Conservation (phyloP, 2,329 filamentous ascomycete genomes). For the Fusarium sp. region DNA sequence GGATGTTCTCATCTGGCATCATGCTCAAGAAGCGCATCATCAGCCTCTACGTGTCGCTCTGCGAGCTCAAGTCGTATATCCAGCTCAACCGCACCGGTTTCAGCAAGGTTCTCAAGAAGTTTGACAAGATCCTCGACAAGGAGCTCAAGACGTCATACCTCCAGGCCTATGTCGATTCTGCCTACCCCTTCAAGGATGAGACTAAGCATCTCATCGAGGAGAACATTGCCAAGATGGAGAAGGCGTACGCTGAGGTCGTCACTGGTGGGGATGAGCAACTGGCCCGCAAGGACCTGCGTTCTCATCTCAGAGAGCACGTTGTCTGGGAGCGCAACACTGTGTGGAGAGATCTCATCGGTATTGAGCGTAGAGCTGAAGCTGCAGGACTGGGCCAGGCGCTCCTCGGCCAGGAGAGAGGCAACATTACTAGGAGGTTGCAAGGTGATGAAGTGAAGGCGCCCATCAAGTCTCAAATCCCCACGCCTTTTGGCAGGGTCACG, state of each 20-base stretch:
- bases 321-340: slow-evolving; percentile 99
- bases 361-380: slow-evolving; percentile 94
- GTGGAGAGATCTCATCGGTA: slow-evolving; percentile 98
- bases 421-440: slow-evolving; percentile 78
- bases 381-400: slow-evolving; percentile 90
- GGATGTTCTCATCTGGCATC: slow-evolving; percentile 75
- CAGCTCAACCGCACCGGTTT: slow-evolving; percentile 98
- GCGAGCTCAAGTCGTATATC: slow-evolving; percentile 94
- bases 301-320: slow-evolving; percentile 94
- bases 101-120: slow-evolving; percentile 96
- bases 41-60: slow-evolving; percentile 89
- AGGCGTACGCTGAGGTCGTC: slow-evolving; percentile 83
- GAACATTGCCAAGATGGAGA: slow-evolving; percentile 80
- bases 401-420: slow-evolving; percentile 79
- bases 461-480: slow-evolving; percentile 76
- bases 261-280: slow-evolving; percentile 82
- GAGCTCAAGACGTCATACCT: slow-evolving; percentile 84
- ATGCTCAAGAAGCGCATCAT: slow-evolving; percentile 94
- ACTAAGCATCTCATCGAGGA: slow-evolving; percentile 79
- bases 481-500: slow-evolving; percentile 81
- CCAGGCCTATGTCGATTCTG: slow-evolving; percentile 76
- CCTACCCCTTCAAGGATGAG: slow-evolving; percentile 82
- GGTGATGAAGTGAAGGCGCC: slow-evolving; percentile 80
- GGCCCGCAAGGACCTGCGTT: slow-evolving; percentile 86
- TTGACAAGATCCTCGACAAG: slow-evolving; percentile 93